These are phyloP conservation scores for Fusarium xyrophilum DNA, from an alignment of 2,329 filamentous ascomycete genomes.

Conservation along the genomic window DNA sequence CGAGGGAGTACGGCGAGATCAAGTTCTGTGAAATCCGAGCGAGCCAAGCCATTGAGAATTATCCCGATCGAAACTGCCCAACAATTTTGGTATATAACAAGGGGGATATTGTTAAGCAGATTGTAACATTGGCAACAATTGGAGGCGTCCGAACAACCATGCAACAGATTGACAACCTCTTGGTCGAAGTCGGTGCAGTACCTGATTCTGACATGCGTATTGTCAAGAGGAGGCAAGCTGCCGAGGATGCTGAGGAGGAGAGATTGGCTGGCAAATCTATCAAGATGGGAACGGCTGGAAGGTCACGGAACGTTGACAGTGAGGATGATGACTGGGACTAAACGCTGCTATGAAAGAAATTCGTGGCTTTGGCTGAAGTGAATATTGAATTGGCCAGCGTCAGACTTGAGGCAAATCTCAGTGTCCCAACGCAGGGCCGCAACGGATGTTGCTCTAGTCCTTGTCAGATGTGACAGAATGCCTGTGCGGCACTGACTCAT, in stretches of 20 bases:
- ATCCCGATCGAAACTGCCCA: slow-evolving; percentile 92
- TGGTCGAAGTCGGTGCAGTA: slow-evolving; percentile 84
- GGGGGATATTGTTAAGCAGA: slow-evolving; percentile 87
- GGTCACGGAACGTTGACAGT: slow-evolving; percentile 54
- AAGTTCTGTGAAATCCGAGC: slow-evolving; percentile 98
- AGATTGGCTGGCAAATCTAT: slow-evolving; percentile 58
- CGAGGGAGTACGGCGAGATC: slow-evolving; percentile 85
- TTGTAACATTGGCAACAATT: slow-evolving; percentile 86
- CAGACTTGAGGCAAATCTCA: neutral
- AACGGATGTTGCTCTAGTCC: neutral
- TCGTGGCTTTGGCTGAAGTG: neutral
- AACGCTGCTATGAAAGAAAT: slow-evolving; percentile 22
- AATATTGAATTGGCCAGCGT: neutral
- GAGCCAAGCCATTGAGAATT: slow-evolving; percentile 93
- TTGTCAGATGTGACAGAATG: neutral
- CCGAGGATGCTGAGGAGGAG: slow-evolving; percentile 68
- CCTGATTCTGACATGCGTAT: slow-evolving; percentile 80
- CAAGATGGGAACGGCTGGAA: slow-evolving; percentile 57
- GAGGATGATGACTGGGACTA: slow-evolving; percentile 71
- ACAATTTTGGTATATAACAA: slow-evolving; percentile 93
- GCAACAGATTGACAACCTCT: slow-evolving; percentile 78
- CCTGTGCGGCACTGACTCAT: neutral
- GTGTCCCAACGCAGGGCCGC: neutral
- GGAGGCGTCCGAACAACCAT: slow-evolving; percentile 74
- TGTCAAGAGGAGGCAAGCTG: slow-evolving; percentile 64